Evolutionary conservation across 169 alveolate species (phyloP), one percentile per base, ranked within the genome.

Genomic region (Nephromyces sp.): DNA sequence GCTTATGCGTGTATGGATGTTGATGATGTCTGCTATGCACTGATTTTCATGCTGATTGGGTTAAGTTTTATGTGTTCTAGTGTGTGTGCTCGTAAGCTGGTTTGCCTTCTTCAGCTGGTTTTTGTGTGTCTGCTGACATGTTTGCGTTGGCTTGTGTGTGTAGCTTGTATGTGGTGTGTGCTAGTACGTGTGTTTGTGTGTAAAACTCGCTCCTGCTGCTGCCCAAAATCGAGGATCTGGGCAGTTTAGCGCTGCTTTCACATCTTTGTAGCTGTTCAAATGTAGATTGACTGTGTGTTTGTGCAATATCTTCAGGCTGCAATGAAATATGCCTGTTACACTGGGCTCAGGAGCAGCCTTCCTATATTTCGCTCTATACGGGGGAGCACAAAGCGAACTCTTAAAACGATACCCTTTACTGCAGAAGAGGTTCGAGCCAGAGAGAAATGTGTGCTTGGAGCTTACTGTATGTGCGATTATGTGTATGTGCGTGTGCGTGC

Each of bases 381-480:
- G 63, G 83, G 83, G 6, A 74, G 84, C 35, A 83, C 88, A 15
- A 78, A 75, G 15, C 88, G 86, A 6, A 78, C 84, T 22, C 67
- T 31, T 31, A 70, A 22, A 27, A 35, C 79, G 52, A 64, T 61
- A 34, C 84, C 80, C 8, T 31, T 73, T 27, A 61, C 71, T 4
- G 79, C 78, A 4, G 71, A 30, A 21, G 72, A 75, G 29, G 74
- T 83, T 24, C 62, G 57, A 43, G n/a, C 25, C 15, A n/a, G n/a
- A n/a, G n/a, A n/a, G 57, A 43, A 15, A 15, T 43, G n/a, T 43
- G 15, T 43, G n/a, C n/a, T 15, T 43, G n/a, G 57, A 43, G 57
- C 15, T 43, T 15, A n/a, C 25, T 15, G 15, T 15, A 43, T 15
- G n/a, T 43, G 57, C 25, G 57, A 43, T 43, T 43, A n/a, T 15